phyloP scores from a whole-genome alignment of 2,329 filamentous ascomycete species.

The Arthrobotrys musiformis region DNA sequence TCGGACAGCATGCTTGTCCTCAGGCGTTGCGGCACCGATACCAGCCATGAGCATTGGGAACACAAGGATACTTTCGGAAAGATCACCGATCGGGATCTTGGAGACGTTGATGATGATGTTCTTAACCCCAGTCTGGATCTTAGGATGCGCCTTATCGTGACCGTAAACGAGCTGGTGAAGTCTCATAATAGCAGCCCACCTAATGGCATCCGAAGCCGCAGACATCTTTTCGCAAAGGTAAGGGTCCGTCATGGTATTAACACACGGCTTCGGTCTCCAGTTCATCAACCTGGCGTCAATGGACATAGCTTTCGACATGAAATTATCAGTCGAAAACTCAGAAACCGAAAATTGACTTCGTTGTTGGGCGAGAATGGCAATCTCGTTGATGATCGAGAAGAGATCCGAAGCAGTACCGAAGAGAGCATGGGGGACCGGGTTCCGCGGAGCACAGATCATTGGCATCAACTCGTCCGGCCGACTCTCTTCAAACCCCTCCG shows the following conservation, averaged over 20 bases:
- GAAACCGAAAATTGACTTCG: constrained; percentile 20
- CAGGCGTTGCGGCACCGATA: constrained; percentile 40
- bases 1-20: constrained; percentile 49
- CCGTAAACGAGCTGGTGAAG: constrained; percentile 55
- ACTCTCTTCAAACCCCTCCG: constrained; percentile 41
- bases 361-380: constrained; percentile 54
- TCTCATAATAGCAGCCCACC: constrained; percentile 55
- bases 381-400: constrained; percentile 56
- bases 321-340: constrained; percentile 26
- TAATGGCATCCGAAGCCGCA: constrained; percentile 51
- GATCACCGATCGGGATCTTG: constrained; percentile 54
- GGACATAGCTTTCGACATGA: constrained; percentile 46
- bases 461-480: constrained; percentile 34
- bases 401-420: constrained; percentile 54
- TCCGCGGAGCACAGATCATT: constrained; percentile 50
- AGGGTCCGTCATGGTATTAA: constrained; percentile 35
- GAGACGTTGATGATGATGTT: constrained; percentile 51
- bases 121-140: constrained; percentile 48
- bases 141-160: constrained; percentile 42
- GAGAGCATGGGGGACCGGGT: constrained; percentile 51
- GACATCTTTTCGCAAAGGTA: constrained; percentile 54
- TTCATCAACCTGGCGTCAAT: constrained; percentile 49
- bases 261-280: constrained; percentile 51
- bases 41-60: constrained; percentile 57
- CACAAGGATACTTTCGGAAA: constrained; percentile 56